These are phyloP conservation scores for Gossypium anomalum DNA, from an alignment of 345 rosid species.

Conservation along the genomic window DNA sequence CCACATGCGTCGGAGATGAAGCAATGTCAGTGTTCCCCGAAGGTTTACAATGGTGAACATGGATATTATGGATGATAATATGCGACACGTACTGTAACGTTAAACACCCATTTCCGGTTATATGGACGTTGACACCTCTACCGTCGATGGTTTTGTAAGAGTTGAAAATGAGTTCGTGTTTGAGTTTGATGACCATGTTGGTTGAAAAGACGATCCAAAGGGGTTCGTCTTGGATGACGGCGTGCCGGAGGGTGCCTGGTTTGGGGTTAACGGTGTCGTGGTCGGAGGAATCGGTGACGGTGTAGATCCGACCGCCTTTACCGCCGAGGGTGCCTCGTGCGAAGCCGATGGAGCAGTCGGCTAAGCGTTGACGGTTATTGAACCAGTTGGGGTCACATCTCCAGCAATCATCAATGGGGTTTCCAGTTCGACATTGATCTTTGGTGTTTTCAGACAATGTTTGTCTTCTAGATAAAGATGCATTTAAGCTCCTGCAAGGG, in stretches of 20 bases:
- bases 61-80: constrained; percentile 83
- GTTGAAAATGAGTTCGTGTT: constrained; percentile 79
- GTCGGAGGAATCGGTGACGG: constrained; percentile 93
- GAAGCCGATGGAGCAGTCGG: constrained; percentile 83
- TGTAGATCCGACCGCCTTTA: constrained; percentile 69
- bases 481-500: constrained; percentile 40
- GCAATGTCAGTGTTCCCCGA: constrained; percentile 69
- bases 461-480: constrained; percentile 36
- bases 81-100: constrained; percentile 71
- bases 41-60: constrained; percentile 75
- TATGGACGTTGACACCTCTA: constrained; percentile 55
- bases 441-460: constrained; percentile 24
- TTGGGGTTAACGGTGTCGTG: constrained; percentile 61
- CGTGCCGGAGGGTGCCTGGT: constrained; percentile 90
- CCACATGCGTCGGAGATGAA: constrained; percentile 68
- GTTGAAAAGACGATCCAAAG: constrained; percentile 77
- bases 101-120: constrained; percentile 81
- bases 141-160: constrained; percentile 91
- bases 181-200: constrained; percentile 67
- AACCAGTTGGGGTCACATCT: constrained; percentile 72
- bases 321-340: constrained; percentile 75
- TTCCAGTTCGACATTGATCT: constrained; percentile 56
- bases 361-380: constrained; percentile 57
- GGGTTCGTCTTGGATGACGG: constrained; percentile 73
- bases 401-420: constrained; percentile 90